Conservation (phyloP, 2,329 filamentous ascomycete genomes). For the Fusarium sp. region DNA sequence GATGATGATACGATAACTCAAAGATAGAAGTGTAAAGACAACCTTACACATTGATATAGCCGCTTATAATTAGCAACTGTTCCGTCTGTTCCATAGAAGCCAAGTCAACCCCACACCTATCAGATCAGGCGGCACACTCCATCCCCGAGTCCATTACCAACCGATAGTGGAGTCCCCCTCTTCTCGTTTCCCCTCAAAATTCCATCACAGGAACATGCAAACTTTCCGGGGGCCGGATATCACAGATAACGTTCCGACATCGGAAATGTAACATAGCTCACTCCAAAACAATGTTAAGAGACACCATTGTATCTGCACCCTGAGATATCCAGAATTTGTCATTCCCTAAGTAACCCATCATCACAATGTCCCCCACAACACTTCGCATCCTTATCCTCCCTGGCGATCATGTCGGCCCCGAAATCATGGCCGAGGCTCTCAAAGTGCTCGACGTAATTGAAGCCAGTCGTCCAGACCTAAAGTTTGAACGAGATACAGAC, state of each 20-base stretch:
- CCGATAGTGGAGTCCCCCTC: neutral
- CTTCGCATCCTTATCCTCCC: conserved; percentile 57
- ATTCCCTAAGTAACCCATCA: neutral
- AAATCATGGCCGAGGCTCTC: conserved; percentile 59
- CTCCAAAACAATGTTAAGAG: neutral
- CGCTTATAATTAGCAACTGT: neutral
- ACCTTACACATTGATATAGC: neutral
- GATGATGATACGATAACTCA: neutral
- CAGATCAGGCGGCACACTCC: neutral
- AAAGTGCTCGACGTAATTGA: conserved; percentile 59
- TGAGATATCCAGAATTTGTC: neutral
- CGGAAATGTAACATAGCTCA: neutral
- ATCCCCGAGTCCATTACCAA: neutral
- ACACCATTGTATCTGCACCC: neutral
- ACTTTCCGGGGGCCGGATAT: neutral
- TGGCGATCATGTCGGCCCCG: conserved; percentile 60
- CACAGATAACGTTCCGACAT: neutral
- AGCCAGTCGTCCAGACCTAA: conserved; percentile 45
- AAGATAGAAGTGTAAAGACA: neutral
- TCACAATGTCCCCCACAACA: neutral
- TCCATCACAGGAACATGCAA: neutral
- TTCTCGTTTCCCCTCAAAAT: neutral
- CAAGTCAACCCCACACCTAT: neutral
- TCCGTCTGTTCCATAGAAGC: too few relatives aligned
- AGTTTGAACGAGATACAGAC: conserved; percentile 47